These are phyloP conservation scores for Ogataea angusta DNA, from an alignment of 805 yeast species.

Conservation along the genomic window DNA sequence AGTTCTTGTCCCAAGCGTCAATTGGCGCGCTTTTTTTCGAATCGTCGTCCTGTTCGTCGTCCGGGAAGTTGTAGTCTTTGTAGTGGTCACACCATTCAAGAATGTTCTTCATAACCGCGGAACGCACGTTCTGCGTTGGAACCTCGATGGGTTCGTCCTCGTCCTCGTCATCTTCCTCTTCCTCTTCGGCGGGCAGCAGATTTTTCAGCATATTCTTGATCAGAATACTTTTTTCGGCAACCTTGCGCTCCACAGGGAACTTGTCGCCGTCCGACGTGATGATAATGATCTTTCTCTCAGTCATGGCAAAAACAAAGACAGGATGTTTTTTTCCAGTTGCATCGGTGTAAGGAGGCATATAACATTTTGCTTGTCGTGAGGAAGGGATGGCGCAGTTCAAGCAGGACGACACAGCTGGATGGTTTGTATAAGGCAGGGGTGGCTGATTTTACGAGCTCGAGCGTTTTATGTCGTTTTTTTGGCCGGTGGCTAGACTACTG, in stretches of 20 bases:
- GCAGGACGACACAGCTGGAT: too few relatives aligned
- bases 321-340: background rate
- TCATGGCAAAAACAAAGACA: constrained; percentile 12
- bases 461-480: too few relatives aligned
- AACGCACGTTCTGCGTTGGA: constrained; percentile 87
- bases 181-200: constrained; percentile 39
- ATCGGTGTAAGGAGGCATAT: constrained; percentile 5
- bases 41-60: constrained; percentile 78
- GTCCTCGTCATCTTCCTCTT: constrained; percentile 43
- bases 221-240: constrained; percentile 82
- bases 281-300: constrained; percentile 35
- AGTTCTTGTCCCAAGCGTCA: constrained; percentile 93
- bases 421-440: too few relatives aligned
- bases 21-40: constrained; percentile 86
- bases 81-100: constrained; percentile 96
- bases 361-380: too few relatives aligned
- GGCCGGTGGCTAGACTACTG: too few relatives aligned
- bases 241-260: constrained; percentile 72
- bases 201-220: constrained; percentile 86
- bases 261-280: constrained; percentile 79
- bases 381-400: background rate
- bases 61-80: constrained; percentile 72
- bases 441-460: too few relatives aligned
- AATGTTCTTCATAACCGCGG: constrained; percentile 84
- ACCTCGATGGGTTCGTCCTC: constrained; percentile 71